Evolutionary conservation across 768 basidiomycete genomes (phyloP).

Genomic region (Naematelia encephala): DNA sequence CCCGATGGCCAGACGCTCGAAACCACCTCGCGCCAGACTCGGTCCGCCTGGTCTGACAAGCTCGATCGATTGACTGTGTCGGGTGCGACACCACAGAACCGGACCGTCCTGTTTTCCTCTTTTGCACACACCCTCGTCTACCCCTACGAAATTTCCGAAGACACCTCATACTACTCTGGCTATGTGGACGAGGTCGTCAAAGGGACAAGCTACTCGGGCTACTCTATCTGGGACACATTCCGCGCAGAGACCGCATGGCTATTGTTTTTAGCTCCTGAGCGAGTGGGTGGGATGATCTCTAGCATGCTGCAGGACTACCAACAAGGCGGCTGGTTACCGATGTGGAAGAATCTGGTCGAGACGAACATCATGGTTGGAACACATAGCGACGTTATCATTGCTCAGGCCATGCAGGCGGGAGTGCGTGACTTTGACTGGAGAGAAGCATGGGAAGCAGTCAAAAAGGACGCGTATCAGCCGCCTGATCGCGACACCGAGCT

Average conservation of each 20-base stretch:
- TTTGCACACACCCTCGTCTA: constrained; percentile 57
- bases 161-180: constrained; percentile 66
- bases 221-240: constrained; percentile 65
- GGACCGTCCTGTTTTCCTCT: constrained; percentile 59
- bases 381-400: constrained; percentile 56
- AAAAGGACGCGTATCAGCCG: constrained; percentile 65
- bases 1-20: constrained; percentile 57
- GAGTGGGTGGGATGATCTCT: constrained; percentile 69
- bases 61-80: constrained; percentile 58
- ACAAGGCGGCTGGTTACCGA: constrained; percentile 75
- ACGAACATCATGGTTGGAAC: constrained; percentile 85
- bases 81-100: constrained; percentile 57
- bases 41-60: constrained; percentile 61
- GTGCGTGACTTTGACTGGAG: constrained; percentile 63
- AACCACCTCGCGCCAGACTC: constrained; percentile 56
- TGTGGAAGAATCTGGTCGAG: constrained; percentile 86
- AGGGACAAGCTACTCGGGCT: constrained; percentile 72
- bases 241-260: constrained; percentile 76
- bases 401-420: constrained; percentile 50
- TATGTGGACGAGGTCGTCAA: constrained; percentile 61
- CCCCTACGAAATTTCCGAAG: constrained; percentile 71
- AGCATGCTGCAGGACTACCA: constrained; percentile 77
- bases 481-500: constrained; percentile 36
- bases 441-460: constrained; percentile 68
- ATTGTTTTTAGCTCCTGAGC: constrained; percentile 71